Percentiles rank a stretch among this genome's conserved stretches.
Conservation (phyloP, 768 basidiomycete species). For the Suillus bovinus region DNA sequence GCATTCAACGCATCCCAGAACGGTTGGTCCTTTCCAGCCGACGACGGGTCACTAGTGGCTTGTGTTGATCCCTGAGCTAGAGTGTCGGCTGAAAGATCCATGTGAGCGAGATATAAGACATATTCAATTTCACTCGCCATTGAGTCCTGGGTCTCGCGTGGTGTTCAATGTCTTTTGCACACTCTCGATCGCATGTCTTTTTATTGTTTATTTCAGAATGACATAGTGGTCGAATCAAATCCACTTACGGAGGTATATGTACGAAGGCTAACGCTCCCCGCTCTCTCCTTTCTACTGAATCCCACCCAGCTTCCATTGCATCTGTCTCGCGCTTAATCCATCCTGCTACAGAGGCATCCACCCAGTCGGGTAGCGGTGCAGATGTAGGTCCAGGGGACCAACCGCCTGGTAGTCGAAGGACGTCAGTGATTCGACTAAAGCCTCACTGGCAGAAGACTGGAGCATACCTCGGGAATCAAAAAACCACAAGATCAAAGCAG, state of each 20-base stretch:
- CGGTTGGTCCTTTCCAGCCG: constrained; percentile 47
- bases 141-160: constrained; percentile 42
- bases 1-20: constrained; percentile 65
- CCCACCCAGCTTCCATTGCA: constrained; percentile 60
- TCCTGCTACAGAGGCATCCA: constrained; percentile 57
- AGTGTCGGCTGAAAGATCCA: constrained; percentile 44
- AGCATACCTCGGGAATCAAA: constrained; percentile 69
- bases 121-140: constrained; percentile 30
- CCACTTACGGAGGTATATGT: constrained; percentile 69
- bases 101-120: not conserved
- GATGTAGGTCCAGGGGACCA: constrained; percentile 39
- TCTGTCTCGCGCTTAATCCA: constrained; percentile 60
- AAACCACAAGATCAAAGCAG: constrained; percentile 66
- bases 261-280: constrained; percentile 65
- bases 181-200: constrained; percentile 29
- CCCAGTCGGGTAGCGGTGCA: constrained; percentile 57
- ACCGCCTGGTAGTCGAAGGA: constrained; percentile 41
- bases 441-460: too few relatives aligned
- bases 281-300: constrained; percentile 43
- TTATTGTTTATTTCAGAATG: constrained; percentile 4
- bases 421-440: constrained; percentile 10
- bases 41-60: constrained; percentile 40
- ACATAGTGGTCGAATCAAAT: not conserved
- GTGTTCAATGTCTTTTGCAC: constrained; percentile 38
- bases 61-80: constrained; percentile 63